Conservation (phyloP, 257 asterid genomes). For the Cruciata laevipes region DNA sequence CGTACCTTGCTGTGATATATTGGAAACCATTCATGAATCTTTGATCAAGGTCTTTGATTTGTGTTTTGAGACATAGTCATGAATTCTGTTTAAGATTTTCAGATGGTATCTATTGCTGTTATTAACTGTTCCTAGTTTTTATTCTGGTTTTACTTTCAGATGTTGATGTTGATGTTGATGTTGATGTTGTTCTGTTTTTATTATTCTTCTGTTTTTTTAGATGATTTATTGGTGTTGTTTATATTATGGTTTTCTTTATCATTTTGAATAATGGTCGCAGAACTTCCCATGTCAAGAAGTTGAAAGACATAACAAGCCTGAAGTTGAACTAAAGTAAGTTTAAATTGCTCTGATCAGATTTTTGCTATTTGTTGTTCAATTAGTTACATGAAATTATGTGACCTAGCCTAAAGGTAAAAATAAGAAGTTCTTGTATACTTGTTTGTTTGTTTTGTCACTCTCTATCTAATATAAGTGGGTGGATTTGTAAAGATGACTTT, state of each 20-base stretch:
- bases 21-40: background rate
- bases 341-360: conserved; percentile 1
- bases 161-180: no score
- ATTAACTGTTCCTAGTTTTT: background rate
- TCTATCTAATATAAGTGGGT: background rate
- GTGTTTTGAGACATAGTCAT: background rate
- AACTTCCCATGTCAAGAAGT: conserved; percentile 99
- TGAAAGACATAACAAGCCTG: conserved; percentile 98
- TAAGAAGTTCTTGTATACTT: background rate
- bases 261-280: conserved; percentile 42
- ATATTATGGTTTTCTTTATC: conserved; percentile 1
- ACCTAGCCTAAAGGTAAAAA: background rate
- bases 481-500: background rate
- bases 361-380: conserved; percentile 3
- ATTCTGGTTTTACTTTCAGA: no score
- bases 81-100: background rate
- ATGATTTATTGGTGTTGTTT: background rate
- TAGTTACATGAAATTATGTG: background rate
- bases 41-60: background rate
- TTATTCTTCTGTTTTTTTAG: background rate
- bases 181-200: background rate
- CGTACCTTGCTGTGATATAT: background rate
- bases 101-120: background rate
- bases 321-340: conserved; percentile 93
- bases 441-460: background rate